Evolutionary conservation across 1,284 basidiomycete species (phyloP), one percentile per base, ranked within the genome.

Genomic region (Fistulinella cinereoalba): DNA sequence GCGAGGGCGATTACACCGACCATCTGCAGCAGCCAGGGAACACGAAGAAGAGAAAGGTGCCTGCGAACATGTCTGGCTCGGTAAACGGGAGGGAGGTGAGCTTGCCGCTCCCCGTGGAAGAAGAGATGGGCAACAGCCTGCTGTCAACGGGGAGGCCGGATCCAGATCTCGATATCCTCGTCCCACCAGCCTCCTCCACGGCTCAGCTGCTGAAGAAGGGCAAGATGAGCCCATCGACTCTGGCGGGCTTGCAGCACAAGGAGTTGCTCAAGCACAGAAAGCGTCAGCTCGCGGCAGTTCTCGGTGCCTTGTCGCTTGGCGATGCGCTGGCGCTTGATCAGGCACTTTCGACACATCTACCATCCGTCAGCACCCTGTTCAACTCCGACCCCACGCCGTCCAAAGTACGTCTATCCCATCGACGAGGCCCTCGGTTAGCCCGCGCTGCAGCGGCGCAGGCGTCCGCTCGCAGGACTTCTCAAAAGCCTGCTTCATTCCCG

Each of bases 1-100:
- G 75, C 49, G 68, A 73, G 29, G 77, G 69, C 7, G 82, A 85
- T 61, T 80, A 81, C 54, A 61, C 73, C 28, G 83, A 86, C 64
- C 83, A 83, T 58, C 64, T 82, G 31, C 79, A 77, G 52, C 85
- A 86, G 53, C 84, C 81, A 7, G 84, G 83, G n/a, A 90, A 90
- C 60, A 85, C 85, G 37, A 90, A 90, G 76, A 90, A 90, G 70
- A 75, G 87, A 42, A 90, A 90, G 62, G 88, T 90, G 11, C 87
- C 88, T 4, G 71, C 73, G 24, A 75, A 77, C 41, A 62, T 69
- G 49, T 66, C 71, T 9, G 68, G 69, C 42, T 64, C 67, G 24
- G 65, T 50, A 4, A 63, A 59, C 24, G 61, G 63, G 46, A 62
- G 62, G 43, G 65, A 68, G 44, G 54, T 38, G 38, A 52, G 61